Evolutionary conservation across 306 rosid genomes (phyloP).

Genomic region (Geum urbanum): DNA sequence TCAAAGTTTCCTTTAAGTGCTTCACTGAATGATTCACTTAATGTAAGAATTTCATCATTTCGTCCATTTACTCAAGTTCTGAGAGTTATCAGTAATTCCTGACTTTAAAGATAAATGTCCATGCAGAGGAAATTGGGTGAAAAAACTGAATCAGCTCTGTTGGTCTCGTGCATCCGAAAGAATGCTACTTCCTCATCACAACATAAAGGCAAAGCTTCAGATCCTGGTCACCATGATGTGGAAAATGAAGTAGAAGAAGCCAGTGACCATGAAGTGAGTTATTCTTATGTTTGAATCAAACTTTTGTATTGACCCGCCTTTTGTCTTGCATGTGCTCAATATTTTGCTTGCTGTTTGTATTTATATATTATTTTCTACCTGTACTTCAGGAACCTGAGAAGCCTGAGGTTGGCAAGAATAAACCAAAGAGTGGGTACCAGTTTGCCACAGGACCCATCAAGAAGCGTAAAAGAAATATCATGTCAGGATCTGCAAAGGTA

Average conservation of each 20-base stretch:
- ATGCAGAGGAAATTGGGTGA: slow-evolving; percentile 42
- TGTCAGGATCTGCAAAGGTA: slow-evolving; percentile 70
- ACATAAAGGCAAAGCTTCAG: slow-evolving; percentile 47
- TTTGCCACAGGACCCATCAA: slow-evolving; percentile 42
- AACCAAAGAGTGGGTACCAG: slow-evolving; percentile 38
- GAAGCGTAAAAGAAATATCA: slow-evolving; percentile 64
- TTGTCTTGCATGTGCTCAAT: not conserved
- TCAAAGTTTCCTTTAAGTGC: slow-evolving; percentile 41
- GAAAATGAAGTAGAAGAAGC: slow-evolving; percentile 39
- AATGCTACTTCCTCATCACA: slow-evolving; percentile 34
- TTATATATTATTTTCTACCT: slow-evolving; percentile 16
- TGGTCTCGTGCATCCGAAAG: slow-evolving; percentile 44
- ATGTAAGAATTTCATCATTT: slow-evolving; percentile 26
- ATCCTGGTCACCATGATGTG: slow-evolving; percentile 34
- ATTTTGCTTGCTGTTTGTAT: slow-evolving; percentile 5
- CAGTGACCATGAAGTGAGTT: slow-evolving; percentile 52
- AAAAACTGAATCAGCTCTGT: slow-evolving; percentile 44
- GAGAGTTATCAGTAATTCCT: slow-evolving; percentile 35
- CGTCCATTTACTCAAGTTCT: slow-evolving; percentile 25
- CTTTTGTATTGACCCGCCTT: not conserved
- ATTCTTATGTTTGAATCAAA: slow-evolving; percentile 1
- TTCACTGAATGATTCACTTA: slow-evolving; percentile 35
- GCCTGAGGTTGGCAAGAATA: slow-evolving; percentile 39
- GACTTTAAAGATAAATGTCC: slow-evolving; percentile 33
- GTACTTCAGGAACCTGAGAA: slow-evolving; percentile 52